phyloP scores from a whole-genome alignment of 768 basidiomycete genomes.

The Daedaleopsis nitida region DNA sequence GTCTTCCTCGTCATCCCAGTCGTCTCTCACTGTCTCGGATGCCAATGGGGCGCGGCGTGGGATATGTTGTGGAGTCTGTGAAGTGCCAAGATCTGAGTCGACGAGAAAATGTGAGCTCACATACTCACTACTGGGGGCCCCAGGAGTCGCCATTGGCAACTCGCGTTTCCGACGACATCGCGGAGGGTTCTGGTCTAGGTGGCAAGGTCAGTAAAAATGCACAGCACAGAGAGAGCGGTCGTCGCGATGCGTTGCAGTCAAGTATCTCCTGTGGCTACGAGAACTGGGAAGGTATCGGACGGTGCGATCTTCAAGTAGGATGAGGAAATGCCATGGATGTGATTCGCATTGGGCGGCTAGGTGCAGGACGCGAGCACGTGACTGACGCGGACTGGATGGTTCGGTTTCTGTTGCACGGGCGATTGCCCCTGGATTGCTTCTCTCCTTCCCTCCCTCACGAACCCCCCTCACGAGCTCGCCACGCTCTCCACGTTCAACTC shows the following conservation, averaged over 20 bases:
- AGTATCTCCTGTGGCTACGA: no score
- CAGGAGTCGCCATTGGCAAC: slow-evolving; percentile 8
- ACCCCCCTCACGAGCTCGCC: not conserved
- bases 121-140: slow-evolving; percentile 19
- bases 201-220: no score
- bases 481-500: not conserved
- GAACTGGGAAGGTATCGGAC: no score
- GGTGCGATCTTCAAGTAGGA: no score
- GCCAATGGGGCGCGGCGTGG: not conserved
- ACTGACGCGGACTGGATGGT: not conserved
- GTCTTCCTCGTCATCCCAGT: slow-evolving; percentile 64
- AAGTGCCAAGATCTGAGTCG: not conserved
- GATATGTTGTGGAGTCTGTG: not conserved
- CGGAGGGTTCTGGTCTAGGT: no score
- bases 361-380: not conserved
- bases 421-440: not conserved
- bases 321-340: no score
- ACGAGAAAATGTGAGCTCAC: not conserved
- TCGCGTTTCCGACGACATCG: not conserved
- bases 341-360: no score
- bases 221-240: no score
- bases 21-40: slow-evolving; percentile 39
- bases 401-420: not conserved
- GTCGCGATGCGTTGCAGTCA: no score
- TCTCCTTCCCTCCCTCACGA: not conserved